Conservation (phyloP, 225 moss, liverwort and hornwort species). For the Physcomitrellopsis africana region DNA sequence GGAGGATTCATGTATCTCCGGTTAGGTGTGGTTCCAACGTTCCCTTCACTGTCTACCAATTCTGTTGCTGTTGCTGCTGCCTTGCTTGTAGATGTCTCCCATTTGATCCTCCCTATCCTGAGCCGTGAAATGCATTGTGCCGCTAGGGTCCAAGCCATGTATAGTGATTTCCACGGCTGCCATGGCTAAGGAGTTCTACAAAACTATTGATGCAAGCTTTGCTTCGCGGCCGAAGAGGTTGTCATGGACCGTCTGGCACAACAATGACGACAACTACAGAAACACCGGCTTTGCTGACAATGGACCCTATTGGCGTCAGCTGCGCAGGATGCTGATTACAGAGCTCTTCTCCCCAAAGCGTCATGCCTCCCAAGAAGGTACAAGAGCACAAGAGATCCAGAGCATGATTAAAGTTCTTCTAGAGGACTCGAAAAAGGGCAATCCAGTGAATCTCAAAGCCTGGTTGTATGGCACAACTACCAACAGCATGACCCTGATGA, state of each 20-base stretch:
- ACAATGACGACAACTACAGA: constrained; percentile 16
- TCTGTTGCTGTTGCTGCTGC: neutral
- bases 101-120: neutral
- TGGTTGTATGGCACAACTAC: constrained; percentile 23
- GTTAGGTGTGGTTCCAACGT: constrained; percentile 5
- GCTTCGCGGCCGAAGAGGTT: constrained; percentile 15
- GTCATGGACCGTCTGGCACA: constrained; percentile 1
- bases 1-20: constrained; percentile 41
- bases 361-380: constrained; percentile 1
- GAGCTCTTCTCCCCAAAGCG: constrained; percentile 33
- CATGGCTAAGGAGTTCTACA: constrained; percentile 25
- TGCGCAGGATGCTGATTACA: neutral
- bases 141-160: constrained; percentile 34
- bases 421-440: constrained; percentile 22
- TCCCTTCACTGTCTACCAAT: neutral
- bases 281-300: neutral
- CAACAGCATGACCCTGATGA: constrained; percentile 36
- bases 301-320: neutral
- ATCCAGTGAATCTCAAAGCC: constrained; percentile 16
- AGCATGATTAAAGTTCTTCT: constrained; percentile 30
- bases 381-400: constrained; percentile 17
- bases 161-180: constrained; percentile 33
- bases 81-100: too few species aligned
- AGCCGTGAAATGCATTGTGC: neutral
- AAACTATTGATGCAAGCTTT: constrained; percentile 6